Evolutionary conservation across 2,329 filamentous ascomycete species (phyloP).

Genomic region (Tolypocladium amazonense): DNA sequence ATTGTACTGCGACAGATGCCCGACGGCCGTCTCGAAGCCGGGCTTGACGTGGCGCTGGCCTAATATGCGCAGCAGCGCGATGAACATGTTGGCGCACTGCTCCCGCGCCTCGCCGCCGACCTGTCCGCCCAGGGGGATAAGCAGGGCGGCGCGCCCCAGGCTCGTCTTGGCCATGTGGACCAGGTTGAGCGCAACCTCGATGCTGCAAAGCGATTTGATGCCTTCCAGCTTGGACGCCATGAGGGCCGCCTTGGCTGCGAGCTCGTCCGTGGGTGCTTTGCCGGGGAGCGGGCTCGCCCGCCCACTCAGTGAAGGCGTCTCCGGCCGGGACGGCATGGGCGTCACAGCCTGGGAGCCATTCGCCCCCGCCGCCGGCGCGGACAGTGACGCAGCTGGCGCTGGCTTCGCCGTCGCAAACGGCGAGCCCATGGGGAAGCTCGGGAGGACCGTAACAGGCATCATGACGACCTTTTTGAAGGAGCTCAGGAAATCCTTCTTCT

Average conservation of each 20-base stretch:
- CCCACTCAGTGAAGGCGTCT: conserved; percentile 34
- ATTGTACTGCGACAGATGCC: conserved; percentile 83
- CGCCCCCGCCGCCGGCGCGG: conserved; percentile 6
- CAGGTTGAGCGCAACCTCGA: conserved; percentile 83
- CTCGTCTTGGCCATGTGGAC: conserved; percentile 83
- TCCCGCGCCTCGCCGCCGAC: conserved; percentile 74
- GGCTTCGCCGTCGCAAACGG: conserved; percentile 41
- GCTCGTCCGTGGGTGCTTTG: conserved; percentile 76
- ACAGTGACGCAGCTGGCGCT: conserved; percentile 3
- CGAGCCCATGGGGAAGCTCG: conserved; percentile 51
- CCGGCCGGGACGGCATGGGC: conserved; percentile 34
- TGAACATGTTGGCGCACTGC: conserved; percentile 85
- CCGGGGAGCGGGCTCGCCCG: conserved; percentile 31
- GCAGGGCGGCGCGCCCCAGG: conserved; percentile 73
- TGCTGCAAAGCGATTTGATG: conserved; percentile 90
- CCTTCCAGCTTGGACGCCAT: conserved; percentile 93
- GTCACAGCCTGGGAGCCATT: conserved; percentile 15
- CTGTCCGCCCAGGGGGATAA: conserved; percentile 70
- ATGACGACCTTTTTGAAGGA: conserved; percentile 99
- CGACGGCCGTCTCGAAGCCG: conserved; percentile 90
- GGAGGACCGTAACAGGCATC: conserved; percentile 91
- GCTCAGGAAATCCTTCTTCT: conserved; percentile 90
- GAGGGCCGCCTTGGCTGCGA: conserved; percentile 93
- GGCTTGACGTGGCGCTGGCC: conserved; percentile 79
- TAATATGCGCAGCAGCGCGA: conserved; percentile 71